Conservation (phyloP, 441 rosid species). For the Theobroma grandiflorum region DNA sequence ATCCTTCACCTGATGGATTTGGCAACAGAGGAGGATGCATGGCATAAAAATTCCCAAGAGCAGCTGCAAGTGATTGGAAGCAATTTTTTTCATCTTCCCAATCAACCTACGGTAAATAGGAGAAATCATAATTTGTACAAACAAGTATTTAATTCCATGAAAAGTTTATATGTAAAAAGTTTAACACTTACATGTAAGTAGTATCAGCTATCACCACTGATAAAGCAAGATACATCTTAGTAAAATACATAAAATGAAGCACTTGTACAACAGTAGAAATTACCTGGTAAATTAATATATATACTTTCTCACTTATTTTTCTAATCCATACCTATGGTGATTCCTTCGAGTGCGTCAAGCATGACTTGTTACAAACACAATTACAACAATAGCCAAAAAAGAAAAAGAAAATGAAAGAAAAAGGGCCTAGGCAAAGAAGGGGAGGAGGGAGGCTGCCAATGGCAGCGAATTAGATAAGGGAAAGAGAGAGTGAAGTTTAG, state of each 20-base stretch:
- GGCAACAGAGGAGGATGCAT: constrained; percentile 94
- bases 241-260: not conserved
- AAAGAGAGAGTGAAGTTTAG: not conserved
- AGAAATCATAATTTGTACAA: not conserved
- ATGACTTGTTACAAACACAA: constrained; percentile 4
- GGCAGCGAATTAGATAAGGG: not conserved
- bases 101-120: constrained; percentile 61
- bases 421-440: not conserved
- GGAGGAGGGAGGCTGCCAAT: not conserved
- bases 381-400: not conserved
- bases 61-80: constrained; percentile 86
- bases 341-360: not conserved
- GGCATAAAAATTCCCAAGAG: constrained; percentile 89
- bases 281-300: too few species aligned
- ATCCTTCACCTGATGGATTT: constrained; percentile 78
- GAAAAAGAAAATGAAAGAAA: not conserved
- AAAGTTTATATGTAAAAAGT: not conserved
- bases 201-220: not conserved
- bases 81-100: constrained; percentile 91
- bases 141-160: not conserved
- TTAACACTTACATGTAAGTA: not conserved
- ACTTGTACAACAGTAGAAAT: constrained; percentile 4
- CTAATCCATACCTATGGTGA: not conserved
- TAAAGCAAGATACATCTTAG: not conserved
- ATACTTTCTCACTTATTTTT: not conserved